Percentiles rank a stretch among this genome's conserved stretches.
phyloP scores from a whole-genome alignment of 805 yeast species.

The Zygoascus flipseniorum region DNA sequence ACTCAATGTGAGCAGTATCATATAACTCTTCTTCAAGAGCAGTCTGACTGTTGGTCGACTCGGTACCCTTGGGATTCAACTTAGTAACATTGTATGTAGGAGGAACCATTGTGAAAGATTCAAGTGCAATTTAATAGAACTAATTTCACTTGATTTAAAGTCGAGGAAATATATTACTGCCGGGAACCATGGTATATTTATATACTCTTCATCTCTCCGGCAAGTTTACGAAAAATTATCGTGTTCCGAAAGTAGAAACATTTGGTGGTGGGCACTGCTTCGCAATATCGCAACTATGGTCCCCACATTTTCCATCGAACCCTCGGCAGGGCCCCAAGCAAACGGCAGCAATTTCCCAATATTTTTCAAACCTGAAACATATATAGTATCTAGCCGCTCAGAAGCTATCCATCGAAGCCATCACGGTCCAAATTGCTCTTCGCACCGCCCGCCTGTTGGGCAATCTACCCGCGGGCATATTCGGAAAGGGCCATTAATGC shows the following conservation, averaged over 20 bases:
- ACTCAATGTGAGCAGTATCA: conserved; percentile 35
- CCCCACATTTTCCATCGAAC: not conserved
- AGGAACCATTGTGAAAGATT: conserved; percentile 22
- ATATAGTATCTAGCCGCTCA: not conserved
- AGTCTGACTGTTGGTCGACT: conserved; percentile 25
- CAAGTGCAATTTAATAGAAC: not conserved
- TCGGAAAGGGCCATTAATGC: not conserved
- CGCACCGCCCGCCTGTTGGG: not conserved
- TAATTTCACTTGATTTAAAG: not conserved
- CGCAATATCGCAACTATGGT: not conserved
- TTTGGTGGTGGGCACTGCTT: not conserved
- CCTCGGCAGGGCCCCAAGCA: not conserved
- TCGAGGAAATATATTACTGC: not conserved
- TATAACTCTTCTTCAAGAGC: conserved; percentile 34
- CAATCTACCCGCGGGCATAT: not conserved
- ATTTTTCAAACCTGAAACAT: not conserved
- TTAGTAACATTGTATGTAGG: conserved; percentile 32
- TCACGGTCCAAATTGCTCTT: not conserved
- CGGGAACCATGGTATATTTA: not conserved
- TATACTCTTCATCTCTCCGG: not conserved
- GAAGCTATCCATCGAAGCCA: too few relatives aligned
- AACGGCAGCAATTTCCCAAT: not conserved
- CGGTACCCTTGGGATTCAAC: conserved; percentile 36
- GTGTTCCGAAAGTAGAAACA: not conserved
- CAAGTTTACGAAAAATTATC: not conserved